phyloP scores from a whole-genome alignment of 208 protist genomes.

The Trypanosoma vivax region DNA sequence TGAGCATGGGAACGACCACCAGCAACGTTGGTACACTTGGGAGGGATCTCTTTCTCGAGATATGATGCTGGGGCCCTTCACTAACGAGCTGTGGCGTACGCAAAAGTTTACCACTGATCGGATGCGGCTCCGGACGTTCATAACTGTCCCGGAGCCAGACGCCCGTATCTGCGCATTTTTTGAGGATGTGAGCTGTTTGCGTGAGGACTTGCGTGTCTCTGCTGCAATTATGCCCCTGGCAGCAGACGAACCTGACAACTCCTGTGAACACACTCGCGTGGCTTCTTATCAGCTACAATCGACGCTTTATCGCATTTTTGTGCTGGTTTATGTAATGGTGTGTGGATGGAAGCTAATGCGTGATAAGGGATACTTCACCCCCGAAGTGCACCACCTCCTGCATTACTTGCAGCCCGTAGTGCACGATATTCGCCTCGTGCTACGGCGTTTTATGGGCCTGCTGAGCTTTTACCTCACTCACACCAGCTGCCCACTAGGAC shows the following conservation, averaged over 20 bases:
- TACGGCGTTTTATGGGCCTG: slow-evolving; percentile 48
- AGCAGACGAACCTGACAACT: slow-evolving; percentile 53
- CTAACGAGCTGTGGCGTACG: too few relatives aligned
- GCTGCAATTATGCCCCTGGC: slow-evolving; percentile 56
- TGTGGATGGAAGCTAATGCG: slow-evolving; percentile 75
- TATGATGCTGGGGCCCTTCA: too few relatives aligned
- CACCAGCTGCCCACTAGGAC: slow-evolving; percentile 36
- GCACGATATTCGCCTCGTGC: slow-evolving; percentile 38
- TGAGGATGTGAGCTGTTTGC: neutral
- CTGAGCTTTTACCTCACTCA: slow-evolving; percentile 46
- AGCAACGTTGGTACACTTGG: too few relatives aligned
- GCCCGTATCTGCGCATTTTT: neutral
- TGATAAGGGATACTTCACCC: slow-evolving; percentile 71
- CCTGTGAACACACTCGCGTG: slow-evolving; percentile 43
- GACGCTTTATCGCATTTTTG: slow-evolving; percentile 58
- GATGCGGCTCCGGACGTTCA: neutral
- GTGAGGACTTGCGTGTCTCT: slow-evolving; percentile 27
- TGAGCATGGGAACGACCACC: too few relatives aligned
- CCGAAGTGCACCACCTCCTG: slow-evolving; percentile 52
- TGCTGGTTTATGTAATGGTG: slow-evolving; percentile 63
- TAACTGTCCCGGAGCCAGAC: slow-evolving; percentile 1
- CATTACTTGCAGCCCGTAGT: slow-evolving; percentile 54
- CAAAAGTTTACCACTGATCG: too few relatives aligned
- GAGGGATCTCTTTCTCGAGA: too few relatives aligned
- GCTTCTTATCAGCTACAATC: slow-evolving; percentile 56